Evolutionary conservation across 768 basidiomycete genomes (phyloP), one percentile per base, ranked within the genome.

Genomic region (Leccinellum luteum): DNA sequence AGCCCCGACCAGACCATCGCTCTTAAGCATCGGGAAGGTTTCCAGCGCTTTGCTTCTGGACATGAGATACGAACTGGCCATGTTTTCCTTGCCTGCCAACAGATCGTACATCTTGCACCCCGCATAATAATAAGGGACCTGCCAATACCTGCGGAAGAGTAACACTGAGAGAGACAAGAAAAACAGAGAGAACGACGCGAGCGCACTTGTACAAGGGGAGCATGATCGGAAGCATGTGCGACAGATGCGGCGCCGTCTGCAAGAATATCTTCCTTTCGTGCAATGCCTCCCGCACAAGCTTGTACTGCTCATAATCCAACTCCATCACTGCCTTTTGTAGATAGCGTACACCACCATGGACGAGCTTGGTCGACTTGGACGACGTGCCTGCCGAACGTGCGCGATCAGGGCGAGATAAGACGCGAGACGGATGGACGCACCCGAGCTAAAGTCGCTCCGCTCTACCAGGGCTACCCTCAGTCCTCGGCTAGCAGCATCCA

Each of bases 51-150:
- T 93, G 12, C 91, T 90, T 68, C 89, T 93, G 68, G 87, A 90
- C 92, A 99, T 95, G 62, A 97, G 79, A 73, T 98, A 98, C 7
- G 93, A 93, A 1, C 83, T 80, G 73, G 94, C 93, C 93, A 97
- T 97, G 72, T 98, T 98, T 72, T 97, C 92, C 72, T 90, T 89
- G 0, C 96, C 96, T 8, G 96, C 96, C 19, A 99, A 79, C 31
- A 97, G 41, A 69, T 99, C 96, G 76, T 99, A 99, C 79, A 98
- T 77, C 76, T 98, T 98, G 77, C 91, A 94, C 4, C 96, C 96
- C 3, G 85, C 86, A 78, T 85, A 94, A 73, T 97, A 98, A 74
- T 98, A 99, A 0, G 96, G 96, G 14, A 98, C 81, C 67, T 98
- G 94, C 94, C 95, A 98, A 73, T 93, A 95, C 59, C 89, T 90